Base-by-base conservation (phyloP, 164 flowering plant species). In the Piper longum region DNA sequence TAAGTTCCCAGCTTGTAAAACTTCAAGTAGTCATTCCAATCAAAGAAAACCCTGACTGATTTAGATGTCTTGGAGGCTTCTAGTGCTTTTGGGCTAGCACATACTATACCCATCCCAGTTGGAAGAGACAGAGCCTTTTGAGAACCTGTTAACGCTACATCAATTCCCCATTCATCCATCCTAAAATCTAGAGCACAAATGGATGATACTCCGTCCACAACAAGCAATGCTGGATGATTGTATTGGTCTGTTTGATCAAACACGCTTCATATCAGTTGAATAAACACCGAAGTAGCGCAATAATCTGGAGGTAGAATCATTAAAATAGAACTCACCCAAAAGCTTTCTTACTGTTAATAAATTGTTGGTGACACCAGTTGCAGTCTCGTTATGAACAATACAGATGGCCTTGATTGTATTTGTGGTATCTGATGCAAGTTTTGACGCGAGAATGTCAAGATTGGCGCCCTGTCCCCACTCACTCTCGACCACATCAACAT, bases 111-210 rank as follows among this genome's bases (percentile, higher is more conserved):
- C 68, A 92, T 71, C 16, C 98, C 98, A 66, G 98, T 92, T 17
- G 98, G 98, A n/a, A 92, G 87, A 51, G 97, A 92, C 36, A 92
- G 96, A 60, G 98, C 96, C 68, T 92, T 92, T 72, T 92, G 97
- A 54, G 98, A 92, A 52, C 98, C 98, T 8, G 98, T 92, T 62
- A 92, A 68, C 26, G 98, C 97, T 60, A 92, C 98, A 74, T 92
- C 98, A 2, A 92, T 67, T 45, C 97, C 98, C 98, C 98, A 92
- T 66, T 92, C 97, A 64, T 92, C 98, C 98, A 92, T 92, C 39
- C 92, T 93, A 72, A 92, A 92, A 71, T 92, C 97, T 64, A 92
- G 87, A 14, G 98, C 98, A 73, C 96, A 86, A 16, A 92, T 92
- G 36, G 98, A 92, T 7, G 98, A 92, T 57, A 92, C 98, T 41